Percentiles rank a stretch among this genome's conserved stretches.
phyloP scores from a whole-genome alignment of 1,139 yeast genomes.

The Protomyces pachydermus region DNA sequence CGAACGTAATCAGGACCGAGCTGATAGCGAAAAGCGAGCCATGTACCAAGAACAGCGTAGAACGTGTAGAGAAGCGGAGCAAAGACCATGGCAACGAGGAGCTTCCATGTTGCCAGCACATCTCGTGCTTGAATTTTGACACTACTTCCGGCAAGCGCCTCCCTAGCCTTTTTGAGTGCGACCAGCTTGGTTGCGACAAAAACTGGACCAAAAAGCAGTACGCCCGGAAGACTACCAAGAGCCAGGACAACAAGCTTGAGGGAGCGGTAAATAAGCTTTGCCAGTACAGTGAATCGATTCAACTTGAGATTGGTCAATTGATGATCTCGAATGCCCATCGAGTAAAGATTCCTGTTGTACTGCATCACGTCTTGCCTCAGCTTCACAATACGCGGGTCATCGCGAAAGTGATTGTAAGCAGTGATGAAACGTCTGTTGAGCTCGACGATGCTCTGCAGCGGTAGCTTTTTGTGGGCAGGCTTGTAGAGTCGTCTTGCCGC shows the following conservation, averaged over 20 bases:
- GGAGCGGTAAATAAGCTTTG: slow-evolving; percentile 52
- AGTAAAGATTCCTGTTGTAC: slow-evolving; percentile 63
- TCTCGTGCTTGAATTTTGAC: slow-evolving; percentile 90
- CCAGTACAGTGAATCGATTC: slow-evolving; percentile 33
- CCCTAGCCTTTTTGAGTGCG: slow-evolving; percentile 62
- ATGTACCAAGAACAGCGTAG: slow-evolving; percentile 67
- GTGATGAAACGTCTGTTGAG: slow-evolving; percentile 78
- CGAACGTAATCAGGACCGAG: slow-evolving; percentile 24
- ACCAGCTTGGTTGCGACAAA: slow-evolving; percentile 70
- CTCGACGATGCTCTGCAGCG: slow-evolving; percentile 78
- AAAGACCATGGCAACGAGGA: slow-evolving; percentile 77
- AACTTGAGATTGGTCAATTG: slow-evolving; percentile 64
- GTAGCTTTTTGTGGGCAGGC: slow-evolving; percentile 65
- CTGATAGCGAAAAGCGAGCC: slow-evolving; percentile 36
- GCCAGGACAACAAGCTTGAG: slow-evolving; percentile 53
- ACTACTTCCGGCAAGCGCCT: slow-evolving; percentile 80
- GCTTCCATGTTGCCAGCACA: slow-evolving; percentile 94
- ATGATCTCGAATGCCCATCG: slow-evolving; percentile 80
- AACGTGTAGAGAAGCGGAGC: slow-evolving; percentile 80
- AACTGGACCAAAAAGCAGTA: slow-evolving; percentile 77
- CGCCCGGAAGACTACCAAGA: slow-evolving; percentile 75
- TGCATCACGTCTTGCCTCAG: slow-evolving; percentile 57
- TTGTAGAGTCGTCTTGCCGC: slow-evolving; percentile 88
- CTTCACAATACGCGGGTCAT: slow-evolving; percentile 62
- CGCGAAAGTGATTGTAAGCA: slow-evolving; percentile 70